Base-by-base conservation (phyloP, 1,284 basidiomycete genomes). In the Cryptococcus sp. region DNA sequence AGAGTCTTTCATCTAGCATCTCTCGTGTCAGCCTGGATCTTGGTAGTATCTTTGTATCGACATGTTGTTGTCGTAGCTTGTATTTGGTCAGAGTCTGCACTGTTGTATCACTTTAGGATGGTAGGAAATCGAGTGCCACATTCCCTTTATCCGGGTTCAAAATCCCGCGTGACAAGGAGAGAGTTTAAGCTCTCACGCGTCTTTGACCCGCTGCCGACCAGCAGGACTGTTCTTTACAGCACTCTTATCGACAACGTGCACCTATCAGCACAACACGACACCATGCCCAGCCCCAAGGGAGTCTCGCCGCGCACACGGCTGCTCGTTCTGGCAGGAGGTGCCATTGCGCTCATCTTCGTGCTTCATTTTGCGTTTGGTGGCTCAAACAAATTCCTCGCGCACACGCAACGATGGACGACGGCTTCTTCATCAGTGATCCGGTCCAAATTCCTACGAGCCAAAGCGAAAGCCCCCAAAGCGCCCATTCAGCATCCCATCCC, bases 401-500 rank as follows among this genome's bases (percentile, higher is more conserved):
- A 59, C 43, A 68, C 73, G 0, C 68, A 73, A 40, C 60, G 69
- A 69, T 78, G 77, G 76, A 73, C 74, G 7, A 74, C 75, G 10
- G 73, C 71, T 5, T 78, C 76, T 5, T 73, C 73, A 1, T 76
- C 74, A 1, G 66, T 75, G 19, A 66, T 79, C n/a, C 75, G 77
- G 17, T 76, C 74, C 15, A 74, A 72, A 25, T 73, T 79, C 58
- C 59, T 78, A 10, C 67, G 76, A 15, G 72, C 63, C 1, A 72
- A 69, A 56, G 75, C 73, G 3, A 56, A 64, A 52, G 73, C 69
- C 2, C 72, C 72, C 20, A 61, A 68, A 37, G 71, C 72, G 7
- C 72, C 76, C 6, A 77, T 80, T 49, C 69, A 84, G 23, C 92
- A 95, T 73, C 91, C 92, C 1, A 93, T 94, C 63, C 84, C 88